These are phyloP conservation scores for Arachnopeziza araneosa DNA, from an alignment of 2,329 filamentous ascomycete species.

Conservation along the genomic window DNA sequence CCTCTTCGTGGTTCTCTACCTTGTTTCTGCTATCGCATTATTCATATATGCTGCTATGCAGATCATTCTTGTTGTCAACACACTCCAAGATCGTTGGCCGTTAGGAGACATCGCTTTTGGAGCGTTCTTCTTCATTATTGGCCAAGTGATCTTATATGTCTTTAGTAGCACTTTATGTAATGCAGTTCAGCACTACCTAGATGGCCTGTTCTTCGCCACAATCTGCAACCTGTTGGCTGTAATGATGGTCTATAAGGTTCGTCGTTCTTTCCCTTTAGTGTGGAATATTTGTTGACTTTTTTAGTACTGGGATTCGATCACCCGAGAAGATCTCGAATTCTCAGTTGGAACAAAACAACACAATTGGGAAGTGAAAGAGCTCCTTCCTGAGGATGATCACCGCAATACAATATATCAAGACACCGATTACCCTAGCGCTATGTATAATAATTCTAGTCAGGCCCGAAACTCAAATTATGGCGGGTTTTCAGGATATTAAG, in stretches of 20 bases:
- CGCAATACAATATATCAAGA: slow-evolving; percentile 31
- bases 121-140: slow-evolving; percentile 83
- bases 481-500: background rate
- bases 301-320: slow-evolving; percentile 99
- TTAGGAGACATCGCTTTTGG: slow-evolving; percentile 88
- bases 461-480: slow-evolving; percentile 30
- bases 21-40: slow-evolving; percentile 83
- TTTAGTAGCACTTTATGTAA: slow-evolving; percentile 83
- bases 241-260: slow-evolving; percentile 99
- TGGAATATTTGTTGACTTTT: slow-evolving; percentile 6
- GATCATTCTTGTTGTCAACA: slow-evolving; percentile 80
- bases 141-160: slow-evolving; percentile 88
- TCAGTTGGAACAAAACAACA: slow-evolving; percentile 92
- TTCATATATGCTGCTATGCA: slow-evolving; percentile 84
- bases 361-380: slow-evolving; percentile 97
- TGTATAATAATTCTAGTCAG: slow-evolving; percentile 17
- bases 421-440: slow-evolving; percentile 21
- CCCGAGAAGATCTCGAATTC: slow-evolving; percentile 95
- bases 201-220: slow-evolving; percentile 90
- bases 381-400: slow-evolving; percentile 37
- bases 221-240: slow-evolving; percentile 89
- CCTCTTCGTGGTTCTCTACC: slow-evolving; percentile 85
- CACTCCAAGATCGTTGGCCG: slow-evolving; percentile 92
- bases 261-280: slow-evolving; percentile 16
- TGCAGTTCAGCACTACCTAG: slow-evolving; percentile 82